Percentiles rank a stretch among this genome's conserved stretches.
phyloP scores from a whole-genome alignment of 164 flowering plant genomes.

The Vitis riparia region DNA sequence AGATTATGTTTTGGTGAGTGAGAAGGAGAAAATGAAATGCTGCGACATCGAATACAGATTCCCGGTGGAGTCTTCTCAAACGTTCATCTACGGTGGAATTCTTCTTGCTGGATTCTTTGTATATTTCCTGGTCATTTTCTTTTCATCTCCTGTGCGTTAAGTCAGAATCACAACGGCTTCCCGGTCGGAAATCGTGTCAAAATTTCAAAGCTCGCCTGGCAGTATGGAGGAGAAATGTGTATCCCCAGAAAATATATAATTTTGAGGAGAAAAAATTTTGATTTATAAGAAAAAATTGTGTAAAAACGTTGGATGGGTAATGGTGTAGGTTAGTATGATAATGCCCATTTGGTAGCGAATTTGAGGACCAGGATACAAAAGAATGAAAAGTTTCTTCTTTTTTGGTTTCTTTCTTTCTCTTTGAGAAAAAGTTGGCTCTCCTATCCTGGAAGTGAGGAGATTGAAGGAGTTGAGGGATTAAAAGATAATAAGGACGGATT shows the following conservation, averaged over 20 bases:
- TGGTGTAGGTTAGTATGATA: not conserved
- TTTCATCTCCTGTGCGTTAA: slow-evolving; percentile 81
- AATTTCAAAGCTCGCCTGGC: not conserved
- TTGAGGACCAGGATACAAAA: no score
- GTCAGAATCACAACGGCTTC: not conserved
- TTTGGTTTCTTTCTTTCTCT: no score
- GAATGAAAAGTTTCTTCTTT: no score
- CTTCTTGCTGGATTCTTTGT: slow-evolving; percentile 88
- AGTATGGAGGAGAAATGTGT: not conserved
- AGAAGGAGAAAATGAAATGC: slow-evolving; percentile 91
- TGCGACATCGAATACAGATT: slow-evolving; percentile 72
- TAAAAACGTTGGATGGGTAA: not conserved
- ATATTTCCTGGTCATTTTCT: slow-evolving; percentile 86
- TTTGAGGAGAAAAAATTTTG: not conserved
- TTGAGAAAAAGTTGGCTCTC: no score
- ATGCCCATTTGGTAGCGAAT: not conserved
- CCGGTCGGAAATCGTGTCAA: not conserved
- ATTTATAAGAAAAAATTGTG: not conserved
- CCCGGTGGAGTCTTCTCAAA: slow-evolving; percentile 78
- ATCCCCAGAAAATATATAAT: not conserved
- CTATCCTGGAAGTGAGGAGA: no score
- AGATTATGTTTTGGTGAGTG: slow-evolving; percentile 61
- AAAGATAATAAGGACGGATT: no score
- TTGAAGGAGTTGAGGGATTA: no score
- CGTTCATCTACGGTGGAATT: slow-evolving; percentile 82